Evolutionary conservation across 306 rosid genomes (phyloP), one percentile per base, ranked within the genome.

Genomic region (Gastrolobium villosum): DNA sequence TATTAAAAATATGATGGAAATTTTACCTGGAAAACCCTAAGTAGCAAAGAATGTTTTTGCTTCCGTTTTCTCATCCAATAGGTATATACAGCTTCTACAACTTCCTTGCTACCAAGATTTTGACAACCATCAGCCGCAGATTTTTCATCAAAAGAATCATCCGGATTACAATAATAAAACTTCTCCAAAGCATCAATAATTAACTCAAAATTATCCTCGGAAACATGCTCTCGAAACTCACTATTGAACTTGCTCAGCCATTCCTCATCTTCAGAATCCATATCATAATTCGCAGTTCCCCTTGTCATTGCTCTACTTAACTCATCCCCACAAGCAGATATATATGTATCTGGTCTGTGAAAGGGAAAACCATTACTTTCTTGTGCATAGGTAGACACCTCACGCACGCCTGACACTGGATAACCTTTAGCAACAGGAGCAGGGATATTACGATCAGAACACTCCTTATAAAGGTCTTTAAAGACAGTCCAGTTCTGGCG

Each of bases 181-280:
- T 89, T 94, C 87, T 94, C 98, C 68, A 94, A 84, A 6, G 90
- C 80, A 80, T 90, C 98, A 68, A 94, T 66, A 77, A 90, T 86
- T 41, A 85, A 78, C 88, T 94, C 97, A 85, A 92, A 94, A 56
- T 44, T 82, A 84, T 92, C 89, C 88, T 62, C 87, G 0, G 90
- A 83, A 61, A 94, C 46, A 60, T 32, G 72, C 37, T 89, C 92
- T 61, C 70, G 80, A 53, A 54, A 83, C 63, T 83, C 86, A 6
- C 57, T 2, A 61, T 90, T 94, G 54, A 88, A 75, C 82, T 87
- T 86, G 44, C 72, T 80, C 50, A 94, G 86, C 96, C 97, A 94
- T 70, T 77, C 87, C 86, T 92, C 96, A 5, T 94, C 98, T 40
- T 88, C 97, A 49, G 88, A 85, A 55, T 94, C 98, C 94, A 94